Percentiles rank a stretch among this genome's conserved stretches.
These are phyloP conservation scores for Colletotrichum siamense DNA, from an alignment of 2,329 filamentous ascomycete genomes.

Conservation along the genomic window DNA sequence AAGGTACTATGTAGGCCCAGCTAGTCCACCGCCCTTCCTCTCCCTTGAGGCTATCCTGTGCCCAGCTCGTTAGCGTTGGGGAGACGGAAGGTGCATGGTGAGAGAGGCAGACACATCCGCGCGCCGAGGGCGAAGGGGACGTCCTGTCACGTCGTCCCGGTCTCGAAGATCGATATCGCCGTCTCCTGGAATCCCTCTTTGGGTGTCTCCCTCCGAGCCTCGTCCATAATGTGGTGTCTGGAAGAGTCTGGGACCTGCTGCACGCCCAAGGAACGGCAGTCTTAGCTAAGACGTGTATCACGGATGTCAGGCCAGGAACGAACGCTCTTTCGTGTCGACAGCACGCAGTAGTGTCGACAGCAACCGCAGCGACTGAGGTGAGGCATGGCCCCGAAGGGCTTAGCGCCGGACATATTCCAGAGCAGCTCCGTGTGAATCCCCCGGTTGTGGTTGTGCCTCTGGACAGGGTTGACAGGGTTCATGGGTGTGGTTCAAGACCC, in stretches of 20 bases:
- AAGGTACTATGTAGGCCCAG: not conserved
- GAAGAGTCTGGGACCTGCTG: not conserved
- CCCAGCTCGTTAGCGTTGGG: not conserved
- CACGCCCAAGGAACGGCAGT: not conserved
- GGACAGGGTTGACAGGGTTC: not conserved
- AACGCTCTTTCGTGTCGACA: not conserved
- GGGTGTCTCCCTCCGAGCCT: not conserved
- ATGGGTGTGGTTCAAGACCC: not conserved
- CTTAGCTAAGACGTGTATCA: conserved; percentile 18
- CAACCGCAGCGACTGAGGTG: not conserved
- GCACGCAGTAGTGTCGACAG: not conserved
- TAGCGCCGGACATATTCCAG: conserved; percentile 13
- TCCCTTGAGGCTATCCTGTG: not conserved
- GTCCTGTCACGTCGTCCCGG: not conserved
- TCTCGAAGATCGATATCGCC: not conserved
- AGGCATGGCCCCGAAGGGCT: not conserved
- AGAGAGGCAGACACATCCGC: not conserved
- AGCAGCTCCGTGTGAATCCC: conserved; percentile 19
- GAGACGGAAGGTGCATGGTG: not conserved
- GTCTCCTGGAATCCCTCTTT: not conserved
- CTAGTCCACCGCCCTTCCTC: conserved; percentile 11
- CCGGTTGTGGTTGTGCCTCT: not conserved
- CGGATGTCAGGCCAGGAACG: conserved; percentile 12
- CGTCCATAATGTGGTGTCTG: not conserved
- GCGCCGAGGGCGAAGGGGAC: not conserved